Evolutionary conservation across 2,329 filamentous ascomycete genomes (phyloP).

Genomic region (Colletotrichum sp.): DNA sequence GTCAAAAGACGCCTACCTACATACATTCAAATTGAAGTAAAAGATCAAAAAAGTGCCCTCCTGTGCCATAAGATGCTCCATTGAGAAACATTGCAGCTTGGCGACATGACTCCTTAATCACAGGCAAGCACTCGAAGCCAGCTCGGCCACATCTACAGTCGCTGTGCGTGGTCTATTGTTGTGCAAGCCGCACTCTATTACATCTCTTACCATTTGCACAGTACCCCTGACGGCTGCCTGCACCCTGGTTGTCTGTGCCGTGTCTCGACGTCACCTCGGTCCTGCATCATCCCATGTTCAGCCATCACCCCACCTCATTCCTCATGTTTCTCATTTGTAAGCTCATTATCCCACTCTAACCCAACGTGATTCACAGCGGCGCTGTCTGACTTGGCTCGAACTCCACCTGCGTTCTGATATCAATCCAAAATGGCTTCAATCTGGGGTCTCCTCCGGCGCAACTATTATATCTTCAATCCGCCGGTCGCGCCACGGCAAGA

Average conservation of each 20-base stretch:
- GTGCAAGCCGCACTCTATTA: not conserved
- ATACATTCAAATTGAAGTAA: conserved; percentile 15
- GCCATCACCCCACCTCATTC: not conserved
- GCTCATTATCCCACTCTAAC: not conserved
- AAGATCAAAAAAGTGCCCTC: not conserved
- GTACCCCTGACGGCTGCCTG: not conserved
- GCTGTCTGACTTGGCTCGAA: not conserved
- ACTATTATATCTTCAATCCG: not conserved
- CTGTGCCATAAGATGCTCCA: not conserved
- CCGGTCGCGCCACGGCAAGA: not conserved
- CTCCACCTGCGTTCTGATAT: not conserved
- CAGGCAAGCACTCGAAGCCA: not conserved
- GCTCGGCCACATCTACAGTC: not conserved
- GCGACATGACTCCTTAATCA: not conserved
- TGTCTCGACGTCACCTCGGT: not conserved
- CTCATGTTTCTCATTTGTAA: not conserved
- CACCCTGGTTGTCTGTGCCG: not conserved
- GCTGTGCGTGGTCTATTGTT: not conserved
- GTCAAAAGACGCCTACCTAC: conserved; percentile 14
- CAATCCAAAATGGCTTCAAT: not conserved
- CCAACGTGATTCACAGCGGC: not conserved
- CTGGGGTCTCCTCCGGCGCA: conserved; percentile 7
- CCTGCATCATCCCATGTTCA: not conserved
- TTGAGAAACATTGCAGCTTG: not conserved
- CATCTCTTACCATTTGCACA: not conserved